These are phyloP conservation scores for Lathyrus aphaca DNA, from an alignment of 306 rosid species.

Conservation along the genomic window DNA sequence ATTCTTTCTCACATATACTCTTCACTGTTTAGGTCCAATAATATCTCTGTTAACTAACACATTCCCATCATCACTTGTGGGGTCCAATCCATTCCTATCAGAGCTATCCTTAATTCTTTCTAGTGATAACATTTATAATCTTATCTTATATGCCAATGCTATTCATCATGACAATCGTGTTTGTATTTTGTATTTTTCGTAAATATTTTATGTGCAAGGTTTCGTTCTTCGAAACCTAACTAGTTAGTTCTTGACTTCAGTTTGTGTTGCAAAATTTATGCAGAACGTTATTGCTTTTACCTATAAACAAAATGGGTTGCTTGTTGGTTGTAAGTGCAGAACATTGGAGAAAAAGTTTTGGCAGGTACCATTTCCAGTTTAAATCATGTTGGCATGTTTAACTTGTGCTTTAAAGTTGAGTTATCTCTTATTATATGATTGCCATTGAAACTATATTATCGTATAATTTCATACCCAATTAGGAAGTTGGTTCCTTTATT, in stretches of 20 bases:
- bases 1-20: no score
- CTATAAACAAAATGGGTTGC: conserved; percentile 65
- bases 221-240: conserved; percentile 21
- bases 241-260: conserved; percentile 34
- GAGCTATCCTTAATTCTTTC: conserved; percentile 40
- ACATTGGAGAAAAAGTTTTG: conserved; percentile 71
- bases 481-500: conserved; percentile 9
- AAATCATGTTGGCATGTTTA: conserved; percentile 29
- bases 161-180: not conserved
- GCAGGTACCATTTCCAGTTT: conserved; percentile 62
- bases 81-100: no score
- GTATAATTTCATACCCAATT: not conserved
- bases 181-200: not conserved
- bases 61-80: no score
- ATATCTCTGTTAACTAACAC: no score
- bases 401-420: conserved; percentile 32
- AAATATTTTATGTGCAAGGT: not conserved
- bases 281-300: conserved; percentile 82
- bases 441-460: conserved; percentile 22
- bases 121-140: not conserved
- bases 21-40: no score
- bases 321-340: conserved; percentile 90
- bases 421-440: conserved; percentile 14
- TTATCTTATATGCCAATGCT: not conserved
- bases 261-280: conserved; percentile 31